Evolutionary conservation across 352 stramenopile species (phyloP), one percentile per base, ranked within the genome.

Genomic region (Phytopythium sindhum): DNA sequence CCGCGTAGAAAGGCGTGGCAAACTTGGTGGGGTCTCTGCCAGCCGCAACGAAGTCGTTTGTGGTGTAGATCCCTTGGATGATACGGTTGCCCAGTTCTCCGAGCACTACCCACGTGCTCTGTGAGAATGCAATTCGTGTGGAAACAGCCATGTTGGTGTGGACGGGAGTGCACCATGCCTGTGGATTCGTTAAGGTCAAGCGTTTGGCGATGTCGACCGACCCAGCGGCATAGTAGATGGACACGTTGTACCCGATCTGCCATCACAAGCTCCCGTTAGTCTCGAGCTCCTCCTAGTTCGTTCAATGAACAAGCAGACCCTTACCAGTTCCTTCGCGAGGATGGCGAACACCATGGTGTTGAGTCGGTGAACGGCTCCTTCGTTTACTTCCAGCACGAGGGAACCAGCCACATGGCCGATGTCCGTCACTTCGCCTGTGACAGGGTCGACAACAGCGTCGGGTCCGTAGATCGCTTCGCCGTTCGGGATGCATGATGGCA

Each of bases 281-380:
- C 33, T 39, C 33, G 33, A 5, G 5, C 10, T 39, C 35, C 6
- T 10, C 35, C 2, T 11, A 26, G 19, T 14, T 11, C 21, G 9
- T 3, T 8, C 21, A 7, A 9, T 11, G 9, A 53, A 9, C 1
- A 5, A 21, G 31, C 23, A 21, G 15, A 26, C 2, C 12, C 60
- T 29, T 47, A 75, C 69, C 53, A 78, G 9, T 62, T 78, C 71
- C 4, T 41, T 39, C 1, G 60, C 42, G 3, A 83, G 42, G 50
- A 83, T 79, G 6, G 70, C 42, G 19, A 75, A 69, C 0, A 77
- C 57, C 39, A 75, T 45, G 0, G 72, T 67, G 17, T 66, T 69
- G 10, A 83, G 44, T 2, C 39, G 28, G 15, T 77, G 68, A 8
- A 71, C 65, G 7, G 55, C 21, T 57, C 72, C 78, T 11, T 39